These are phyloP conservation scores for Calonectria pseudoturangicola DNA, from an alignment of 2,329 filamentous ascomycete species.

Conservation along the genomic window DNA sequence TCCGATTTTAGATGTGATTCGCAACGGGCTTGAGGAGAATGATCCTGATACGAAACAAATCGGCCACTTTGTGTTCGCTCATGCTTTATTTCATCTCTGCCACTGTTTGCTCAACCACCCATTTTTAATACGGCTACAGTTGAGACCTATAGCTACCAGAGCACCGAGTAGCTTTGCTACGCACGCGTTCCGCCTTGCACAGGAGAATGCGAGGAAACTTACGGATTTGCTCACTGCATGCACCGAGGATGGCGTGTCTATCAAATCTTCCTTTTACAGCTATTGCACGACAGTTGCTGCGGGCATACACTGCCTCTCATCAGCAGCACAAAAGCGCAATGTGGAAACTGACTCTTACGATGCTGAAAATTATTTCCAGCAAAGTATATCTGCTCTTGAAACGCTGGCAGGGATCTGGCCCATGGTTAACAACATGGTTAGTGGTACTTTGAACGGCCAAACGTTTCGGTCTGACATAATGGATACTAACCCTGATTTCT, in stretches of 20 bases:
- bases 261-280: constrained; percentile 41
- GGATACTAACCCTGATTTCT: not conserved
- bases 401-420: constrained; percentile 36
- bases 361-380: constrained; percentile 31
- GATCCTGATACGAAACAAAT: constrained; percentile 30
- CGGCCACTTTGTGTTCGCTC: constrained; percentile 42
- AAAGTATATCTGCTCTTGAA: constrained; percentile 24
- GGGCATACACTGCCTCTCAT: constrained; percentile 41
- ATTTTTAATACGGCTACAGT: constrained; percentile 67
- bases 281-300: constrained; percentile 40
- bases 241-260: constrained; percentile 17
- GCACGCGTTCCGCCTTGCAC: constrained; percentile 17
- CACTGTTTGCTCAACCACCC: constrained; percentile 71
- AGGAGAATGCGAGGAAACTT: constrained; percentile 36
- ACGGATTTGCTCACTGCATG: constrained; percentile 30
- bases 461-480: too few species aligned
- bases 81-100: constrained; percentile 43
- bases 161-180: constrained; percentile 36
- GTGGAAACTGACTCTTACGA: constrained; percentile 34
- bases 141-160: constrained; percentile 48
- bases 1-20: constrained; percentile 34
- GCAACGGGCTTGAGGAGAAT: constrained; percentile 27
- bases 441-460: not conserved
- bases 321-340: constrained; percentile 31
- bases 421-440: constrained; percentile 39